Evolutionary conservation across 2,329 filamentous ascomycete genomes (phyloP).

Genomic region (Ciborinia camelliae): DNA sequence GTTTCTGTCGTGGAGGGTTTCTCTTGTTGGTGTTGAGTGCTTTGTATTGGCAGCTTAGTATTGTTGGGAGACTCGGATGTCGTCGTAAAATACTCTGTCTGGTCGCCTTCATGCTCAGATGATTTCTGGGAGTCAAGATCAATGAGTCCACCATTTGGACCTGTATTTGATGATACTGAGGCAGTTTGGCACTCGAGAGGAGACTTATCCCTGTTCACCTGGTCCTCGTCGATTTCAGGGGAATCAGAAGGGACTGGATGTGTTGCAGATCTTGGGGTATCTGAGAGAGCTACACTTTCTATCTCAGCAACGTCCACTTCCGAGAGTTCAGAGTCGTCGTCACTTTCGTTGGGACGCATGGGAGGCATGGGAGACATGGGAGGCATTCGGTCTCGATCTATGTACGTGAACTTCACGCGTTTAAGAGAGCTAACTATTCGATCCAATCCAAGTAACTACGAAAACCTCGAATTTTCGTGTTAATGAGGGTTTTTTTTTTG

Average conservation of each 20-base stretch:
- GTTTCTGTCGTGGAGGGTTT: not conserved
- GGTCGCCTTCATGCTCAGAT: too few species aligned
- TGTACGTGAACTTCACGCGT: conserved; percentile 4
- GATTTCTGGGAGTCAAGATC: not conserved
- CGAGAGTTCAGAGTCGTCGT: conserved; percentile 1
- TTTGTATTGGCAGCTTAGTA: not conserved
- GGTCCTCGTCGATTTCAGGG: not conserved
- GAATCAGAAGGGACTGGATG: not conserved
- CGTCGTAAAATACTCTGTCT: not conserved
- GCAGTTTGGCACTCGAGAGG: not conserved
- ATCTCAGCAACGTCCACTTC: not conserved
- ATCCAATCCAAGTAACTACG: not conserved
- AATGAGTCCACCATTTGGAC: not conserved
- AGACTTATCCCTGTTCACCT: not conserved
- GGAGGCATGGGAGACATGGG: not conserved
- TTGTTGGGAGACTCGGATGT: not conserved
- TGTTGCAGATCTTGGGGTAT: conserved; percentile 2
- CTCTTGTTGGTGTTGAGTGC: not conserved
- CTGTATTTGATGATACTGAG: not conserved
- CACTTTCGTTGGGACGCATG: not conserved
- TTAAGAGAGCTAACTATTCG: not conserved
- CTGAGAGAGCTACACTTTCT: not conserved
- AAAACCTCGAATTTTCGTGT: not conserved
- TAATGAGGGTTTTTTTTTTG: not conserved
- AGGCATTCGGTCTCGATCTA: not conserved